Conservation (phyloP, 2,329 filamentous ascomycete species). For the Didymella keratinophila region DNA sequence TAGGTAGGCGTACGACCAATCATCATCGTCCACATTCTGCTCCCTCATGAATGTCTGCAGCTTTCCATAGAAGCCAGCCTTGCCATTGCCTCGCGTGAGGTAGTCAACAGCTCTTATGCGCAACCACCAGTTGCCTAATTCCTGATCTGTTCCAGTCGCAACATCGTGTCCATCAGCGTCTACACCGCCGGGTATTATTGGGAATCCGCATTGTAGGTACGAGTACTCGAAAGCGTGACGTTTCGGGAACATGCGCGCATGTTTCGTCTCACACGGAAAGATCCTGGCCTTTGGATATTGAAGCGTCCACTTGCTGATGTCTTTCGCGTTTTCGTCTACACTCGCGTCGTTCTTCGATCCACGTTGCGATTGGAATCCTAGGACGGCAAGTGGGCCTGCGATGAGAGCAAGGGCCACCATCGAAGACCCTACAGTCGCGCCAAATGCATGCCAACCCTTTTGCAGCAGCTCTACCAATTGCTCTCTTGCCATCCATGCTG, state of each 20-base stretch:
- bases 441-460: slow-evolving; percentile 23
- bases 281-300: slow-evolving; percentile 54
- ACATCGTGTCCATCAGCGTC: slow-evolving; percentile 24
- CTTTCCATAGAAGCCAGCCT: slow-evolving; percentile 68
- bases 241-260: slow-evolving; percentile 71
- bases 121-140: slow-evolving; percentile 61
- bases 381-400: slow-evolving; percentile 24
- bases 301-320: slow-evolving; percentile 21
- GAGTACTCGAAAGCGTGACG: slow-evolving; percentile 74
- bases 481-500: slow-evolving; percentile 19
- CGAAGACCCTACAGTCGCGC: slow-evolving; percentile 7
- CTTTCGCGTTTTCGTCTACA: slow-evolving; percentile 2
- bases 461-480: slow-evolving; percentile 15
- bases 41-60: slow-evolving; percentile 65
- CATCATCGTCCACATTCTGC: slow-evolving; percentile 64
- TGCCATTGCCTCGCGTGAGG: slow-evolving; percentile 62
- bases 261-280: slow-evolving; percentile 71
- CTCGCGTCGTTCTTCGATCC: not conserved
- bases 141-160: slow-evolving; percentile 33
- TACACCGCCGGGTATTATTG: slow-evolving; percentile 67
- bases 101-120: slow-evolving; percentile 68
- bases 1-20: slow-evolving; percentile 74
- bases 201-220: slow-evolving; percentile 73
- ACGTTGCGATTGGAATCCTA: slow-evolving; percentile 14
- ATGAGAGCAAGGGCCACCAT: slow-evolving; percentile 14